Conservation (phyloP, 164 flowering plant species). For the Nymphaea thermarum region DNA sequence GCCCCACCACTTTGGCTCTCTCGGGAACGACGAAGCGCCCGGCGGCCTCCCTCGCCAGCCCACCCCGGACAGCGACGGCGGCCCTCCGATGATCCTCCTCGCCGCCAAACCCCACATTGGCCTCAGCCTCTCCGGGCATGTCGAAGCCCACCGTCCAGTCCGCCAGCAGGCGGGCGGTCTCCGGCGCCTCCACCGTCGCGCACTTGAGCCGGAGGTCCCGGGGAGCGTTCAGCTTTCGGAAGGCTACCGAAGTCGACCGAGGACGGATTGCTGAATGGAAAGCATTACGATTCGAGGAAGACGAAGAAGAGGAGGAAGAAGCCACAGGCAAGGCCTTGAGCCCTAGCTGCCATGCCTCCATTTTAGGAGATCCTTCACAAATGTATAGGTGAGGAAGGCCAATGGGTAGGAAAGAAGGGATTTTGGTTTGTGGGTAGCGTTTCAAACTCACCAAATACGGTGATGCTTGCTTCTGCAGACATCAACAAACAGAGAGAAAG, state of each 20-base stretch:
- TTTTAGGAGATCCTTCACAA: neutral
- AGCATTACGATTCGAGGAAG: neutral
- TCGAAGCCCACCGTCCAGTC: neutral
- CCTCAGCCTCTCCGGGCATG: neutral
- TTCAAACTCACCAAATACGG: neutral
- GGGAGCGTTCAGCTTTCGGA: neutral
- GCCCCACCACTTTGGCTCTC: slow-evolving; percentile 3
- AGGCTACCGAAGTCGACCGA: neutral
- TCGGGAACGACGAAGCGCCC: neutral
- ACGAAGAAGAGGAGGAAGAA: neutral
- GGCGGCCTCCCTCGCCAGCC: neutral
- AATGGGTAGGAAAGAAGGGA: neutral
- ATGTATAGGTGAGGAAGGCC: neutral
- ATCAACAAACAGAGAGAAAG: neutral
- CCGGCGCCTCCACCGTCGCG: neutral
- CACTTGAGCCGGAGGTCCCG: neutral
- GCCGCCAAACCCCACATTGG: neutral
- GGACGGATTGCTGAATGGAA: neutral
- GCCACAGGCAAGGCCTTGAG: neutral
- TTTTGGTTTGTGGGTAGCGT: neutral
- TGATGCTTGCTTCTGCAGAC: neutral
- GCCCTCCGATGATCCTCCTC: neutral
- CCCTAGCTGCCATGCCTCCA: neutral
- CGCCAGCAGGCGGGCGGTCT: neutral
- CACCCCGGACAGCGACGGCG: neutral